A percentile compares a stretch with the other conserved stretches of the same genome.
phyloP scores from a whole-genome alignment of 2,329 filamentous ascomycete species.

The Allantophomopsis lycopodina region DNA sequence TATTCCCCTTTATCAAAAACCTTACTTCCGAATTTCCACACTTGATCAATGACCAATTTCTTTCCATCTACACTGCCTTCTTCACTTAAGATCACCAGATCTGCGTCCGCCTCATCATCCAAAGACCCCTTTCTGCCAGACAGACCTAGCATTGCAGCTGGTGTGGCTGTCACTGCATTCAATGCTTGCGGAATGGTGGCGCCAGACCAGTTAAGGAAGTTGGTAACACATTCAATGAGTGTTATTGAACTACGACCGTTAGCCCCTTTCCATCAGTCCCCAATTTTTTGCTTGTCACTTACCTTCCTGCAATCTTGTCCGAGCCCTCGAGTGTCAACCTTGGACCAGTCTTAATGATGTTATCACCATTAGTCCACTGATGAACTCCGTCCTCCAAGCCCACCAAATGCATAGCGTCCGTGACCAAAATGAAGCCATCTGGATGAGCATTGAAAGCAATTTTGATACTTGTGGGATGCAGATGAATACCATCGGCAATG shows the following conservation, averaged over 20 bases:
- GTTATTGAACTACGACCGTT: constrained; percentile 42
- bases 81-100: constrained; percentile 55
- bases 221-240: constrained; percentile 70
- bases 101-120: constrained; percentile 49
- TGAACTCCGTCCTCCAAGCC: constrained; percentile 77
- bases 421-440: constrained; percentile 75
- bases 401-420: constrained; percentile 81
- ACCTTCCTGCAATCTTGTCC: constrained; percentile 65
- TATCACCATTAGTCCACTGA: constrained; percentile 66
- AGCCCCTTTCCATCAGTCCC: constrained; percentile 12
- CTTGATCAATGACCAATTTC: constrained; percentile 27
- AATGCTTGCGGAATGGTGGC: constrained; percentile 54
- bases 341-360: constrained; percentile 56
- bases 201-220: constrained; percentile 66
- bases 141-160: constrained; percentile 63
- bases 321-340: constrained; percentile 66
- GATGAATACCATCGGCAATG: constrained; percentile 81
- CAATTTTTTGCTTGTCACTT: constrained; percentile 17
- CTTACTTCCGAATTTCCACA: constrained; percentile 14
- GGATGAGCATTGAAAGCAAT: constrained; percentile 83
- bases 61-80: constrained; percentile 27
- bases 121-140: constrained; percentile 52
- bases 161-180: constrained; percentile 61
- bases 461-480: constrained; percentile 78
- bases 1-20: constrained; percentile 6